Base-by-base conservation (phyloP, 305 asterid genomes). In the Plantago coronopus region DNA sequence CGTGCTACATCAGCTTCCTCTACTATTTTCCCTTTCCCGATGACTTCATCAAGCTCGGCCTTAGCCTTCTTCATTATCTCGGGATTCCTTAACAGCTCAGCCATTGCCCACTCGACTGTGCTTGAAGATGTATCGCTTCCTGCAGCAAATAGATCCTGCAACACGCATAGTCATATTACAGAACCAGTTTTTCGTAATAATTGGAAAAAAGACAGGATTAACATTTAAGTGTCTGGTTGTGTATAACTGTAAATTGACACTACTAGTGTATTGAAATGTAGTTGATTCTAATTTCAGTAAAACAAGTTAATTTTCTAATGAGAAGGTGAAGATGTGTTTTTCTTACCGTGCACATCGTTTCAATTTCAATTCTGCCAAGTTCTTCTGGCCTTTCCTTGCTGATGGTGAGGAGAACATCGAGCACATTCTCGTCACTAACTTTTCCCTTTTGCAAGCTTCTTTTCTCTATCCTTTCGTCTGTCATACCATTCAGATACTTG, bases 101-200 rank as follows among this genome's bases (percentile, higher is more conserved):
- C 17, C 56, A 50, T 50, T 8, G 56, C 56, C 56, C 56, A 50
- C 22, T 50, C 56, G 15, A 50, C 6, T 22, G 56, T 50, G 27
- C 56, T 50, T 2, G 56, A 50, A 21, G 56, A 20, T 29, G 56
- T 50, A 50, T 50, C 56, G 11, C 34, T 50, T 17, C 56, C 56
- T 3, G 56, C 56, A 12, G 16, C 56, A 50, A 50, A 50, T 21
- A 50, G 37, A 22, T 50, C 56, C 56, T 50, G 34, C 56, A 34
- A 50, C 7, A 29, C 21, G 14, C n/a, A n/a, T n/a, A n/a, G n/a
- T n/a, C n/a, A 11, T 49, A 49, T 49, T 4, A 20, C n/a, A 49
- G 31, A 49, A 18, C 31, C 18, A 17, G 23, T 20, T 49, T 27
- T 8, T 27, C 7, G 7, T 27, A 27, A 25, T 5, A 27, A 27